phyloP scores from a whole-genome alignment of 805 yeast genomes.

The Dipodascus albidus region DNA sequence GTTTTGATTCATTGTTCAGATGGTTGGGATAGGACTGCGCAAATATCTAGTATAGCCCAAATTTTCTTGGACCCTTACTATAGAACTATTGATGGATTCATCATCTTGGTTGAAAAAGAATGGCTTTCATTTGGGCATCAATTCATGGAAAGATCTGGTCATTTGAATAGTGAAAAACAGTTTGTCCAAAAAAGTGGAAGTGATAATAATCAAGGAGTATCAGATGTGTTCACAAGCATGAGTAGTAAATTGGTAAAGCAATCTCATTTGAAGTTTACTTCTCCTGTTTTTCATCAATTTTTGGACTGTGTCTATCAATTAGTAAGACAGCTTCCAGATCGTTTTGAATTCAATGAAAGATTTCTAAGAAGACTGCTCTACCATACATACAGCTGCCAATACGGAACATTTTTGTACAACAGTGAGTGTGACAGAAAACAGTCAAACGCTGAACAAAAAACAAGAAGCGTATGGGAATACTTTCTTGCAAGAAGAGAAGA shows the following conservation, averaged over 20 bases:
- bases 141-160: slow-evolving; percentile 75
- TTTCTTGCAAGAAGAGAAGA: slow-evolving; percentile 65
- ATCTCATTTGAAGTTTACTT: slow-evolving; percentile 46
- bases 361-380: slow-evolving; percentile 75
- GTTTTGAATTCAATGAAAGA: slow-evolving; percentile 82
- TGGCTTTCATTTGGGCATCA: slow-evolving; percentile 94
- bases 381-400: slow-evolving; percentile 88
- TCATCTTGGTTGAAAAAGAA: slow-evolving; percentile 78
- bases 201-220: slow-evolving; percentile 28
- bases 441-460: slow-evolving; percentile 33
- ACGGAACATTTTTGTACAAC: slow-evolving; percentile 79
- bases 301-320: slow-evolving; percentile 82
- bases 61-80: slow-evolving; percentile 83
- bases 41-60: slow-evolving; percentile 72
- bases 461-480: slow-evolving; percentile 89
- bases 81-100: slow-evolving; percentile 81
- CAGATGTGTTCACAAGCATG: slow-evolving; percentile 36
- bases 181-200: slow-evolving; percentile 15
- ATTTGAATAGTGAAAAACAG: slow-evolving; percentile 35
- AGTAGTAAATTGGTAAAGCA: slow-evolving; percentile 40
- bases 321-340: slow-evolving; percentile 51
- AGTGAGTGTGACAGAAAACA: slow-evolving; percentile 51
- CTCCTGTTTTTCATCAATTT: slow-evolving; percentile 93
- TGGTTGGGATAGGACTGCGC: slow-evolving; percentile 98
- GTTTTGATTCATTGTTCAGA: slow-evolving; percentile 89